A percentile compares a stretch with the other conserved stretches of the same genome.
Conservation (phyloP, 2,329 filamentous ascomycete genomes). For the Aspergillus sp. region DNA sequence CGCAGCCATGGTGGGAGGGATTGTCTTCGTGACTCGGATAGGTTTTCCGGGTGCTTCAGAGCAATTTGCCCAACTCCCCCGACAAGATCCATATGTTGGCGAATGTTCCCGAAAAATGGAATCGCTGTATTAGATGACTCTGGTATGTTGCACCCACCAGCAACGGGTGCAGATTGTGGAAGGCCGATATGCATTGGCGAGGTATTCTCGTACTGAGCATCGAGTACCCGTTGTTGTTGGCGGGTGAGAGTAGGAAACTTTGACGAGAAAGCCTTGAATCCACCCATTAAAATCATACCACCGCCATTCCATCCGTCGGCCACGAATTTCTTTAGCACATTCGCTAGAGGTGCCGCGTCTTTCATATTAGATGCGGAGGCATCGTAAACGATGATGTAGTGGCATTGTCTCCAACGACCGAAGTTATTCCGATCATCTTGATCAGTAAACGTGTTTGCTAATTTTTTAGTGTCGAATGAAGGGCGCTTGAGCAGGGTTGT, state of each 20-base stretch:
- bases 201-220: constrained; percentile 43
- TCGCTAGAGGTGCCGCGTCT: constrained; percentile 76
- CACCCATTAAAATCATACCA: constrained; percentile 75
- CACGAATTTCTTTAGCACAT: constrained; percentile 90
- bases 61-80: constrained; percentile 84
- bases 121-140: constrained; percentile 65
- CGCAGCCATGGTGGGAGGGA: constrained; percentile 75
- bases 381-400: constrained; percentile 85
- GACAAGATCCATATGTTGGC: constrained; percentile 93
- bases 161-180: constrained; percentile 69
- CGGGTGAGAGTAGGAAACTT: constrained; percentile 57
- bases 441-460: constrained; percentile 81
- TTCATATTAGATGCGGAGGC: constrained; percentile 71
- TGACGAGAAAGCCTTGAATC: constrained; percentile 72
- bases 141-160: constrained; percentile 84
- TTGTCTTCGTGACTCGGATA: constrained; percentile 49
- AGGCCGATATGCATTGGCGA: constrained; percentile 53
- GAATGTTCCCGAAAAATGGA: constrained; percentile 93
- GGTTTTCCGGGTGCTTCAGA: constrained; percentile 56
- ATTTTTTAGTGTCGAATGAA: constrained; percentile 84
- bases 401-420: constrained; percentile 70
- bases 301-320: constrained; percentile 77
- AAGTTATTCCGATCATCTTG: constrained; percentile 71
- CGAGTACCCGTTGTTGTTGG: constrained; percentile 28
- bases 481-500: constrained; percentile 89